Conservation (phyloP, 2,329 filamentous ascomycete species). For the Diaporthe sp. region DNA sequence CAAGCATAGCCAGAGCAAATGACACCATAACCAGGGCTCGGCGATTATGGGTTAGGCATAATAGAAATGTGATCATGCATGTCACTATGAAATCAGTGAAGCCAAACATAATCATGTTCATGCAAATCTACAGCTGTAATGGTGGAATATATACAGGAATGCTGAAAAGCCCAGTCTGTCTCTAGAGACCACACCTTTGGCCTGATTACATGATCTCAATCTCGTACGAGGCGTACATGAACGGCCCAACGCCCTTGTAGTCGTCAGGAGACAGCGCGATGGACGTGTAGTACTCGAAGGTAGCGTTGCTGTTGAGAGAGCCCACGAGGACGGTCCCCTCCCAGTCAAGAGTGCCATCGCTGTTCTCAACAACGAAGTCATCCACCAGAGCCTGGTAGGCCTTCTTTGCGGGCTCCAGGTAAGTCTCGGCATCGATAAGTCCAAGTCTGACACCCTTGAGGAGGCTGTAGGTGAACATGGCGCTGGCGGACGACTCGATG, state of each 20-base stretch:
- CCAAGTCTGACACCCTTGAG: conserved; percentile 51
- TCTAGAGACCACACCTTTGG: background rate
- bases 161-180: background rate
- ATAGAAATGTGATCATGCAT: background rate
- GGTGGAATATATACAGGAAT: conserved; percentile 18
- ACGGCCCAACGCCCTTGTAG: conserved; percentile 45
- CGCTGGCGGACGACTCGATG: conserved; percentile 56
- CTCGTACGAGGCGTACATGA: conserved; percentile 46
- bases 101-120: background rate
- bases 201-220: conserved; percentile 24
- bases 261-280: conserved; percentile 45
- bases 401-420: conserved; percentile 46
- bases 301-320: conserved; percentile 54
- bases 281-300: conserved; percentile 55
- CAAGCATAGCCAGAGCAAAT: background rate
- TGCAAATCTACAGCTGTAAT: background rate
- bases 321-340: conserved; percentile 60
- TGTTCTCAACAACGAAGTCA: conserved; percentile 52
- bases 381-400: conserved; percentile 51
- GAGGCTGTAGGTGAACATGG: conserved; percentile 55
- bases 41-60: too few species aligned
- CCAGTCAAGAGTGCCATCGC: conserved; percentile 55
- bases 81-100: background rate
- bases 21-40: background rate
- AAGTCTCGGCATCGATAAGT: conserved; percentile 35